Evolutionary conservation across 2,329 filamentous ascomycete species (phyloP).

Genomic region (Trichoderma gracile): DNA sequence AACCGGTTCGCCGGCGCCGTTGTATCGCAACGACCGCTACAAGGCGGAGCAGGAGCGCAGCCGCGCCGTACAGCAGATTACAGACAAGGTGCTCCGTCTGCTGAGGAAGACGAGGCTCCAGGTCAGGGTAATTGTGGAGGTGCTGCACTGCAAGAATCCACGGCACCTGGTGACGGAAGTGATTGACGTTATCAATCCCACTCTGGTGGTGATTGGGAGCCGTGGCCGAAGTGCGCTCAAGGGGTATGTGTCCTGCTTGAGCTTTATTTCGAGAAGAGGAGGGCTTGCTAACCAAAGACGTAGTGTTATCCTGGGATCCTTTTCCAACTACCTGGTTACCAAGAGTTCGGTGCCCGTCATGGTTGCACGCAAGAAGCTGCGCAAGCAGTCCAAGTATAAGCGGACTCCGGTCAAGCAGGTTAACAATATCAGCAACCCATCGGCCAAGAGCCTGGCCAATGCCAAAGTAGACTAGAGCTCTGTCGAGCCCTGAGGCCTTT

Average conservation of each 20-base stretch:
- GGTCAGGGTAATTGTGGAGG: conserved; percentile 90
- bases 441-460: conserved; percentile 64
- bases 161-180: conserved; percentile 96
- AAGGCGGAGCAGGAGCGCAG: conserved; percentile 76
- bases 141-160: conserved; percentile 97
- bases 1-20: conserved; percentile 51
- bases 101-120: conserved; percentile 89
- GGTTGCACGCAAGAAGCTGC: conserved; percentile 88
- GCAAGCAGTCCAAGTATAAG: conserved; percentile 83
- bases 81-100: conserved; percentile 78
- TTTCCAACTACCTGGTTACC: conserved; percentile 95
- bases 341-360: conserved; percentile 97
- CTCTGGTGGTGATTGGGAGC: conserved; percentile 88
- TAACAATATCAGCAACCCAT: conserved; percentile 77
- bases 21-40: conserved; percentile 51
- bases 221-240: conserved; percentile 89
- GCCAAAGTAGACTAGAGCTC: conserved; percentile 69
- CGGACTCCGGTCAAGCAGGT: conserved; percentile 67
- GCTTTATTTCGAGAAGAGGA: conserved; percentile 23
- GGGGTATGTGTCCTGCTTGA: conserved; percentile 61
- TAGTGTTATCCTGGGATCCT: conserved; percentile 91
- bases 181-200: conserved; percentile 90
- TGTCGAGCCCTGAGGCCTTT: not conserved
- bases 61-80: conserved; percentile 79
- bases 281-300: conserved; percentile 36